Conservation (phyloP, 352 stramenopile genomes). For the Phytophthora colocasiae region DNA sequence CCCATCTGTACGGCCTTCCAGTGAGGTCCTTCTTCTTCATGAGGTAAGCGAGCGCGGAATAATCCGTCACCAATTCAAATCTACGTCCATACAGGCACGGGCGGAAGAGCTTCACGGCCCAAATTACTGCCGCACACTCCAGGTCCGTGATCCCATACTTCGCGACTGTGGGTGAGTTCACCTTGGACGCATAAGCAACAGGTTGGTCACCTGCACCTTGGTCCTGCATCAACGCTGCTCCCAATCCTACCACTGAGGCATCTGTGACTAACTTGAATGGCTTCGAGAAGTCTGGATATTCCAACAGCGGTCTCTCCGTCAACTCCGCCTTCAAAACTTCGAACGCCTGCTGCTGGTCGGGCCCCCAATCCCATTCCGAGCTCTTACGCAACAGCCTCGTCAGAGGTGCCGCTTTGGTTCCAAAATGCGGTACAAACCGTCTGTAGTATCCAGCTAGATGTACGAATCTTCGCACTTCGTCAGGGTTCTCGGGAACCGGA, state of each 20-base stretch:
- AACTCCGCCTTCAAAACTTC: background rate
- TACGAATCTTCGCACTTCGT: conserved; percentile 25
- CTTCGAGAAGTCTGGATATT: conserved; percentile 34
- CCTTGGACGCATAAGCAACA: conserved; percentile 27
- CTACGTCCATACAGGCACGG: background rate
- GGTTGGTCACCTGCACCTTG: conserved; percentile 11
- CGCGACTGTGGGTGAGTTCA: conserved; percentile 22
- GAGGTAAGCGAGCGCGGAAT: background rate
- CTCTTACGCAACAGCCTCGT: conserved; percentile 32
- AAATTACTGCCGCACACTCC: conserved; percentile 25
- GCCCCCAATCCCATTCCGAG: conserved; percentile 28
- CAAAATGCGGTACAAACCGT: conserved; percentile 30
- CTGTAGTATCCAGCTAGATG: conserved; percentile 41
- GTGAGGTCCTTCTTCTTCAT: conserved; percentile 1
- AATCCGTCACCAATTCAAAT: conserved; percentile 8
- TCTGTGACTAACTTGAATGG: conserved; percentile 37
- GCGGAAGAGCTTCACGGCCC: background rate
- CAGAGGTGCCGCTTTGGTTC: conserved; percentile 11
- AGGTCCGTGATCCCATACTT: conserved; percentile 37
- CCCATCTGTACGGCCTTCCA: conserved; percentile 1
- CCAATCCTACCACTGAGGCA: conserved; percentile 22
- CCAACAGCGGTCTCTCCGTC: background rate
- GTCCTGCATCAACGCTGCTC: conserved; percentile 38
- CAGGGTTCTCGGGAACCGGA: conserved; percentile 9
- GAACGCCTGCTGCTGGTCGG: conserved; percentile 23